These are phyloP conservation scores for Paspalum vaginatum DNA, from an alignment of 176 grass and related monocot genomes.

Conservation along the genomic window DNA sequence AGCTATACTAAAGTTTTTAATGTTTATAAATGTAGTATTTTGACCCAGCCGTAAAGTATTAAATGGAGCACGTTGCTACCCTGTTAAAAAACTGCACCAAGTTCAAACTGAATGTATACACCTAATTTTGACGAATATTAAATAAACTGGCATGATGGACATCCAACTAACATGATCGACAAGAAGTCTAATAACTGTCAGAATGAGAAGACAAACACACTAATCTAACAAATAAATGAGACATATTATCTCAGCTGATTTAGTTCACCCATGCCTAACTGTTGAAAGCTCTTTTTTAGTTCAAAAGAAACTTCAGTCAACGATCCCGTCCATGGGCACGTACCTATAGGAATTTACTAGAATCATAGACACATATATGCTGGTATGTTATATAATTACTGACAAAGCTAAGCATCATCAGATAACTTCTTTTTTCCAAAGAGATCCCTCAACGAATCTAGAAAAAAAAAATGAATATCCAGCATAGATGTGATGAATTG, in stretches of 20 bases:
- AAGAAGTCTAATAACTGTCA: conserved; percentile 21
- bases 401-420: not conserved
- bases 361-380: not conserved
- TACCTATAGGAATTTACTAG: not conserved
- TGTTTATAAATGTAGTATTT: too few species aligned
- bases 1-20: not conserved
- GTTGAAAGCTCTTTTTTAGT: not conserved
- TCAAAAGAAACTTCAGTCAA: not conserved
- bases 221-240: not conserved
- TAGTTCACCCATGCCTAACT: not conserved
- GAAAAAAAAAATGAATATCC: not conserved
- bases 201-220: conserved; percentile 1
- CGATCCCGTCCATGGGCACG: not conserved
- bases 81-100: not conserved
- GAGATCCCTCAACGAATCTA: not conserved
- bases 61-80: conserved; percentile 9
- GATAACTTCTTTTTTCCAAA: not conserved
- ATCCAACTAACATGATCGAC: not conserved
- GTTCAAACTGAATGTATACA: conserved; percentile 2
- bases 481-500: not conserved
- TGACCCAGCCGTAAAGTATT: too few species aligned
- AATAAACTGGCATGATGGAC: not conserved
- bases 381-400: not conserved
- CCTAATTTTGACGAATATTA: not conserved
- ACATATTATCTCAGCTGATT: not conserved